Conservation (phyloP, 208 protist genomes). For the Kentomonas sorsogonicus region DNA sequence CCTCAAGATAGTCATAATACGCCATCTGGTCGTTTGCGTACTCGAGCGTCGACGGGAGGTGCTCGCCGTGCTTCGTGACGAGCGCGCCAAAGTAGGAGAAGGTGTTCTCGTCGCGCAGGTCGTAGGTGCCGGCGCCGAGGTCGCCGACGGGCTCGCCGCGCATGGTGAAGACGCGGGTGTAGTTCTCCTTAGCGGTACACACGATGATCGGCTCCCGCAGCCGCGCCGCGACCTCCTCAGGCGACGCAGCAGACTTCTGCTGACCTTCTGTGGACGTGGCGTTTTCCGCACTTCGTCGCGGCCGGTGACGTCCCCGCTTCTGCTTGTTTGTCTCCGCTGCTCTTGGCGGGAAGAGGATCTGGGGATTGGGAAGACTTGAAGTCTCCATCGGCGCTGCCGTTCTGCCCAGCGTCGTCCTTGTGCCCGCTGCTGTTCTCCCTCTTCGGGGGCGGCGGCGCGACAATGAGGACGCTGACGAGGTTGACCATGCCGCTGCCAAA, state of each 20-base stretch:
- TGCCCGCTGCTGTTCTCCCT: no score
- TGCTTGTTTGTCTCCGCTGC: no score
- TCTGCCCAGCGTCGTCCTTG: no score
- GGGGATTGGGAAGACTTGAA: no score
- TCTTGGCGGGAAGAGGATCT: no score
- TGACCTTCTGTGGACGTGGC: no score
- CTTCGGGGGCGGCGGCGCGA: constrained; percentile 5
- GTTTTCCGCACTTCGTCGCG: no score
- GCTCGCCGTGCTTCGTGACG: constrained; percentile 10
- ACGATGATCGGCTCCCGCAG: constrained; percentile 40
- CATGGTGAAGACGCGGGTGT: constrained; percentile 63
- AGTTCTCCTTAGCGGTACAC: constrained; percentile 53
- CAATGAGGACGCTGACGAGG: constrained; percentile 19
- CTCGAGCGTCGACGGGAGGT: constrained; percentile 11
- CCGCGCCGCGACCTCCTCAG: not conserved
- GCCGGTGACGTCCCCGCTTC: no score
- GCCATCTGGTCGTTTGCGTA: not conserved
- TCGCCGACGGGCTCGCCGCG: constrained; percentile 64
- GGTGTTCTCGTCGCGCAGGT: constrained; percentile 23
- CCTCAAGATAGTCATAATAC: constrained; percentile 12
- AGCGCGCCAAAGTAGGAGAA: constrained; percentile 51
- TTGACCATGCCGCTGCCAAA: constrained; percentile 34
- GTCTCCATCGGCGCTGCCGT: no score
- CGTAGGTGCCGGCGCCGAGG: constrained; percentile 64
- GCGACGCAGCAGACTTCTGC: not conserved